phyloP scores from a whole-genome alignment of 805 yeast species.

The Hyphopichia homilentoma region DNA sequence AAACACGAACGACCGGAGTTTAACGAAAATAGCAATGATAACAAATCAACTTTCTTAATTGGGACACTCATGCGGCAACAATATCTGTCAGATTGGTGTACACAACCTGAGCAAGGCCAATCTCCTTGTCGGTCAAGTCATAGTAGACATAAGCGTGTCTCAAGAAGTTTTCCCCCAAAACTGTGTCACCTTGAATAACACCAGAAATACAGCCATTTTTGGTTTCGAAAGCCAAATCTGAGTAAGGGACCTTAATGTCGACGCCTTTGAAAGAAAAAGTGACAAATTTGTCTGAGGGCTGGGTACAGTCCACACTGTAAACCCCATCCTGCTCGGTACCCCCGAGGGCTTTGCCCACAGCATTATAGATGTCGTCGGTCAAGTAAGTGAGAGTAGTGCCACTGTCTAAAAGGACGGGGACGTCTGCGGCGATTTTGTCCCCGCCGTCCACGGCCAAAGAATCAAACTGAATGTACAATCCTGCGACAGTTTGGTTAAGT shows the following conservation, averaged over 20 bases:
- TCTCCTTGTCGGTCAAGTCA: constrained; percentile 11
- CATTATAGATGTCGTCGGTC: neutral
- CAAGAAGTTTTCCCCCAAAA: constrained; percentile 14
- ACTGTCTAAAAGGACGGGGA: constrained; percentile 3
- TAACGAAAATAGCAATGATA: too few relatives aligned
- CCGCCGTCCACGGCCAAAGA: too few relatives aligned
- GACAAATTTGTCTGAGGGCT: neutral
- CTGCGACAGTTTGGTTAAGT: too few relatives aligned
- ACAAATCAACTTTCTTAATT: too few relatives aligned
- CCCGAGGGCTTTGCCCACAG: constrained; percentile 1
- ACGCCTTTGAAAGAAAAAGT: constrained; percentile 6
- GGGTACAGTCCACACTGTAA: neutral
- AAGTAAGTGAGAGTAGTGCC: constrained; percentile 5
- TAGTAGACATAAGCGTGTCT: constrained; percentile 14
- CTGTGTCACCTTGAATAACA: too few relatives aligned
- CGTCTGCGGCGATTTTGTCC: too few relatives aligned
- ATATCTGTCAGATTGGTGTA: constrained; percentile 3
- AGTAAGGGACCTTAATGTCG: constrained; percentile 6
- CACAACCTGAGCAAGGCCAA: constrained; percentile 13
- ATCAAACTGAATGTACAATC: too few relatives aligned
- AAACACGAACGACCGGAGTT: too few relatives aligned
- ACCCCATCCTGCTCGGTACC: neutral
- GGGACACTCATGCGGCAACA: neutral
- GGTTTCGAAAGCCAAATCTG: constrained; percentile 3
- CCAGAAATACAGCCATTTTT: neutral